Evolutionary conservation across 177 flowering plant genomes (phyloP), one percentile per base, ranked within the genome.

Genomic region (Vitis hybrid): DNA sequence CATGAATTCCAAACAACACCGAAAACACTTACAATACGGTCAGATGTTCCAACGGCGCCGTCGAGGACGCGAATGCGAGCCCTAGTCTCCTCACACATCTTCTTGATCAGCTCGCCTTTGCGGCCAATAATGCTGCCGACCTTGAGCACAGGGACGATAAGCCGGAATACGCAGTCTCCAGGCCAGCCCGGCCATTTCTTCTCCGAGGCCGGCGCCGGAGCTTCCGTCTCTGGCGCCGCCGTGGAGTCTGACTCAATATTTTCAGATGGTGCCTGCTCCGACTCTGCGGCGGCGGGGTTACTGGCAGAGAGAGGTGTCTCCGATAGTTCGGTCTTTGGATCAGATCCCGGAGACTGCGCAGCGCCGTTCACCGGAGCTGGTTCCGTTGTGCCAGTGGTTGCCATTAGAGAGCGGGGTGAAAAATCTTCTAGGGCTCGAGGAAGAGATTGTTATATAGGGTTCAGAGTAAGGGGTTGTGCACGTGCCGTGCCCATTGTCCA

Each of bases 121-220:
- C 90, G 81, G 1, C 93, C 96, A n/a, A 90, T 90, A 19, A 90
- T 90, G 77, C 90, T 82, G 1, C 93, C 96, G 5, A 90, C 96
- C 70, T 88, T 90, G 5, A 72, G 19, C 4, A 86, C 91, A 39
- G 96, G 90, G 2, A 90, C 90, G 9, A 90, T 75, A n/a, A 87
- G 72, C 34, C 96, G 85, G 66, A 87, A 90, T 10, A 88, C 96
- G 63, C 78, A 76, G 58, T 83, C 75, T 9, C 93, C 93, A 0
- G 92, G 95, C 95, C 92, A 88, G 0, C 92, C 92, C 8, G 91
- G 90, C 92, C 95, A 88, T 73, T 62, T 83, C 59, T 74, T 73
- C 5, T 70, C 79, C 2, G 76, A 72, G 1, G 67, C 64, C 7
- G 54, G 5, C 16, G 65, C 54, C 3, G 66, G 50, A 1, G 57